Evolutionary conservation across 163 green algal species (phyloP), one percentile per base, ranked within the genome.

Genomic region (Volvox carteri): DNA sequence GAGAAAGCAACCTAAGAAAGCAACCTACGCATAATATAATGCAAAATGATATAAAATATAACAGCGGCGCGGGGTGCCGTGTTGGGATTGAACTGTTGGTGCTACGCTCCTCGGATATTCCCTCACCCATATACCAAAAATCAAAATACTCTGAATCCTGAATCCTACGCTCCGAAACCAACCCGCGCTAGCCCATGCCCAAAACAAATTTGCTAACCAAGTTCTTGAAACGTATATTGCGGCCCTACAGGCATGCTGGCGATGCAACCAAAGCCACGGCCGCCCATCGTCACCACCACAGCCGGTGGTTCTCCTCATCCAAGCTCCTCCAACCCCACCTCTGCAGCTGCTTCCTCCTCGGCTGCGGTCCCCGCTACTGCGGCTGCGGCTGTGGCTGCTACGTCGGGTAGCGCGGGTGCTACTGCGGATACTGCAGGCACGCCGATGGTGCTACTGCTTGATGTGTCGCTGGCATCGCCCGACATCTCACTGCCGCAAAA

Each of bases 401-500:
- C 56, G 12, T 12, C 50, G 16, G 50, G 73, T 73, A n/a, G n/a
- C n/a, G 39, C 70, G 35, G 58, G 70, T 86, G 90, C 75, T 25
- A 25, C 86, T 14, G 8, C 84, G 6, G 18, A 73, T 46, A 4
- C 84, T 30, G 23, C 86, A 23, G 56, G 60, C 78, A 4, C 18
- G 19, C 28, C 86, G 67, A 48, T 90, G 41, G 79, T 96, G 28
- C 78, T 98, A 48, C 86, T 96, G 84, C 74, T 98, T 74, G 94
- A 98, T 76, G 90, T 98, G 23, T 44, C 93, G 0, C 92, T 96
- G 88, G 92, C 94, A 18, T 95, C 96, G 0, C 96, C 96, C 28
- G 89, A 97, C 68, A 96, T 98, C 77, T 89, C 85, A 19, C 90
- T 98, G 92, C 96, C 96, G 0, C 90, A 93, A 42, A 93, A 88